These are phyloP conservation scores for Xylariaceae sp. DNA, from an alignment of 2,329 filamentous ascomycete genomes.

Conservation along the genomic window DNA sequence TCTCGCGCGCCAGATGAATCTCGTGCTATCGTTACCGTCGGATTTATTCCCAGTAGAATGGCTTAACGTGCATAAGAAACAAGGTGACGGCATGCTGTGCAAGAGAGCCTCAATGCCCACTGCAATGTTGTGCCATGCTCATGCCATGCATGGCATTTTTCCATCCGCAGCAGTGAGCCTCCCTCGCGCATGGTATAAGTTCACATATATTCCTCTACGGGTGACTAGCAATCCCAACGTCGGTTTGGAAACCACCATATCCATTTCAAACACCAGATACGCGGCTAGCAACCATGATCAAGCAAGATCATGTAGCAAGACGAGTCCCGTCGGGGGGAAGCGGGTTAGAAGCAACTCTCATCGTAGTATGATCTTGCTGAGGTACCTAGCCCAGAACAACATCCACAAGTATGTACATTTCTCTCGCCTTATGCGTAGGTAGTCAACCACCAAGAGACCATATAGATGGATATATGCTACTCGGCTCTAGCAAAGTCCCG, in stretches of 20 bases:
- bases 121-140: constrained; percentile 34
- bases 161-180: constrained; percentile 17
- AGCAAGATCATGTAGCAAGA: no score
- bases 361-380: no score
- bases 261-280: no score
- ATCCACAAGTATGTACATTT: no score
- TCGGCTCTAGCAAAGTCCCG: background rate
- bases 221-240: background rate
- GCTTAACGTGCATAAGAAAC: constrained; percentile 32
- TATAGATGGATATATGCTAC: no score
- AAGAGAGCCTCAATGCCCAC: constrained; percentile 38
- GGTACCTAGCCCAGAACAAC: no score
- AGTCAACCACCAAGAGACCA: no score
- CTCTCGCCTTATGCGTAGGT: no score
- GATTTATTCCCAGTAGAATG: constrained; percentile 27
- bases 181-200: background rate
- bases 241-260: background rate
- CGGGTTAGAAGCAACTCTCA: no score
- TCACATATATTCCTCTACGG: background rate
- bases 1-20: constrained; percentile 29
- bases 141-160: constrained; percentile 37
- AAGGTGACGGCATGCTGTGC: constrained; percentile 32
- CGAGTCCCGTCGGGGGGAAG: no score
- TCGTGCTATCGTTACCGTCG: constrained; percentile 37
- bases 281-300: no score